phyloP scores from a whole-genome alignment of 164 flowering plant species.

The Santalum album region DNA sequence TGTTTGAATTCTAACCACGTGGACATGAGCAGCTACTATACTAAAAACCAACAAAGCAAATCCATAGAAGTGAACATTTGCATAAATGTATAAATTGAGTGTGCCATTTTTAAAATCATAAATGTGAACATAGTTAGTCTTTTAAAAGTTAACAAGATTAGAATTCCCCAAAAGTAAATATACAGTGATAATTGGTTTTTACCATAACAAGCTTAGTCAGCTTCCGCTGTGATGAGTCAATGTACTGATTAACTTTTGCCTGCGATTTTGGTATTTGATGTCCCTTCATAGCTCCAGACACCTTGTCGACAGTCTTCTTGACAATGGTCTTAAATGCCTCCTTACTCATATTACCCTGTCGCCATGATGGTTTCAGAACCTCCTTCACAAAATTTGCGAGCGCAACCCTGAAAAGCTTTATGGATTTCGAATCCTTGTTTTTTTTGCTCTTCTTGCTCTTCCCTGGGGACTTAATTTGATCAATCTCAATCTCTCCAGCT shows the following conservation, averaged over 20 bases:
- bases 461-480: constrained; percentile 50
- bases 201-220: constrained; percentile 95
- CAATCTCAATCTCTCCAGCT: constrained; percentile 65
- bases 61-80: no score
- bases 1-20: no score
- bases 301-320: constrained; percentile 94
- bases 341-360: constrained; percentile 98
- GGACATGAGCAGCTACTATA: no score
- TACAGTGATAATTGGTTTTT: constrained; percentile 11
- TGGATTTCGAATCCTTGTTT: constrained; percentile 66
- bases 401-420: constrained; percentile 70
- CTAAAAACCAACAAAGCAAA: no score
- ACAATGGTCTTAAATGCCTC: constrained; percentile 98
- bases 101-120: no score
- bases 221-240: constrained; percentile 77
- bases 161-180: background rate
- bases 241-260: constrained; percentile 73
- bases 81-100: no score
- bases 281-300: constrained; percentile 81
- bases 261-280: constrained; percentile 79
- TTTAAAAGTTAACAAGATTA: background rate
- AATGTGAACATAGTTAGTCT: no score
- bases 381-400: constrained; percentile 95
- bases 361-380: constrained; percentile 91
- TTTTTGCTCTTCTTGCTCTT: constrained; percentile 60